Percentiles rank a stretch among this genome's conserved stretches.
These are phyloP conservation scores for Bisporella sp. DNA, from an alignment of 2,329 filamentous ascomycete genomes.

Conservation along the genomic window DNA sequence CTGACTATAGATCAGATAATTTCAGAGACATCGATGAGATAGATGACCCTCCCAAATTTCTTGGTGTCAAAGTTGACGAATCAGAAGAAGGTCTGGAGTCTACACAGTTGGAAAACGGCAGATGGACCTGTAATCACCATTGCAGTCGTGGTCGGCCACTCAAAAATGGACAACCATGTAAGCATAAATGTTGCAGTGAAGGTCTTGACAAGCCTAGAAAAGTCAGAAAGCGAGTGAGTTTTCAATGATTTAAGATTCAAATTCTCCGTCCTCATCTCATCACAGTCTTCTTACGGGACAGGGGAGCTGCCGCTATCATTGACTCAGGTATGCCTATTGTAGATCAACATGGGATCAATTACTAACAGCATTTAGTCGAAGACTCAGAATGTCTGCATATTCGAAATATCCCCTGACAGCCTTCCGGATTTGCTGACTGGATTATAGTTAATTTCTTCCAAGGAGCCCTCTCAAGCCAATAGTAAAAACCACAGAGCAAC, in stretches of 20 bases:
- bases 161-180: conserved; percentile 44
- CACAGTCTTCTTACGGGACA: neutral
- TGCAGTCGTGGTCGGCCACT: conserved; percentile 41
- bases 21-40: conserved; percentile 48
- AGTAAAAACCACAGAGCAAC: neutral
- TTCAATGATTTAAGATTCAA: too few relatives aligned
- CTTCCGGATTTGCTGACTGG: too few relatives aligned
- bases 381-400: neutral
- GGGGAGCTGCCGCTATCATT: neutral
- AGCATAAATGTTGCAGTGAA: conserved; percentile 66
- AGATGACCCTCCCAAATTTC: conserved; percentile 29
- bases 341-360: neutral
- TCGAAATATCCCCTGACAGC: too few relatives aligned
- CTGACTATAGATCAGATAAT: conserved; percentile 32
- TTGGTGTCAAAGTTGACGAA: neutral
- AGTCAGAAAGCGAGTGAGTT: conserved; percentile 10
- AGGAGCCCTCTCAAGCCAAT: too few relatives aligned
- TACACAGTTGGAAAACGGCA: conserved; percentile 57
- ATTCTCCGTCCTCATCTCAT: too few relatives aligned
- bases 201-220: conserved; percentile 55
- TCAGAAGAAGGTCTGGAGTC: conserved; percentile 29
- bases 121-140: conserved; percentile 65
- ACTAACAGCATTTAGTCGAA: neutral
- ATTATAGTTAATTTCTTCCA: too few relatives aligned
- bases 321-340: neutral